Percentiles rank a stretch among this genome's conserved stretches.
Conservation (phyloP, 2,329 filamentous ascomycete genomes). For the Rhynchosporium secalis region DNA sequence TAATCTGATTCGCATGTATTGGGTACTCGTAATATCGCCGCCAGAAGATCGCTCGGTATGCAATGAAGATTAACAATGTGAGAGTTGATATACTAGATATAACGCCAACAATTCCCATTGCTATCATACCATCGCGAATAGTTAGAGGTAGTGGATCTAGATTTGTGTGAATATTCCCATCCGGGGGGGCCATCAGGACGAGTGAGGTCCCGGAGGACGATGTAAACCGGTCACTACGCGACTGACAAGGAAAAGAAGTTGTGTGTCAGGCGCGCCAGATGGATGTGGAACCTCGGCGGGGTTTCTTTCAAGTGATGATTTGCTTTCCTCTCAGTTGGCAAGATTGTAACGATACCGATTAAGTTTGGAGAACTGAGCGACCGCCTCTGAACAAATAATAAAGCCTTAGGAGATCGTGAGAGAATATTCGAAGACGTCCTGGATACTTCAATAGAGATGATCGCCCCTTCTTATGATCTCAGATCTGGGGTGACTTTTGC, state of each 20-base stretch:
- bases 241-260: neutral
- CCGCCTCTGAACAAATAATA: neutral
- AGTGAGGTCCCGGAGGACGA: neutral
- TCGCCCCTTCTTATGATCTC: neutral
- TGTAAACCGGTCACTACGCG: neutral
- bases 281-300: too few species aligned
- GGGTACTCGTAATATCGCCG: constrained; percentile 38
- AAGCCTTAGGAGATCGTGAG: neutral
- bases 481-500: neutral
- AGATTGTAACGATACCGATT: neutral
- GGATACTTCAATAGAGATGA: neutral
- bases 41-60: constrained; percentile 48
- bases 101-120: constrained; percentile 51
- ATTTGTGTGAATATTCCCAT: constrained; percentile 43
- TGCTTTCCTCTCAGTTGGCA: neutral
- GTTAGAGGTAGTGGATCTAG: constrained; percentile 89
- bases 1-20: constrained; percentile 49
- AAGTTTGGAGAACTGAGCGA: neutral
- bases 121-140: constrained; percentile 82
- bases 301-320: neutral
- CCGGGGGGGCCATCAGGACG: neutral
- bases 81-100: constrained; percentile 48
- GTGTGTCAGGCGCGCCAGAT: too few species aligned
- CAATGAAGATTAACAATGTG: constrained; percentile 46
- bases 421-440: constrained; percentile 4